Base-by-base conservation (phyloP, 495 filamentous ascomycete genomes). In the Massariosphaeria phaeospora region DNA sequence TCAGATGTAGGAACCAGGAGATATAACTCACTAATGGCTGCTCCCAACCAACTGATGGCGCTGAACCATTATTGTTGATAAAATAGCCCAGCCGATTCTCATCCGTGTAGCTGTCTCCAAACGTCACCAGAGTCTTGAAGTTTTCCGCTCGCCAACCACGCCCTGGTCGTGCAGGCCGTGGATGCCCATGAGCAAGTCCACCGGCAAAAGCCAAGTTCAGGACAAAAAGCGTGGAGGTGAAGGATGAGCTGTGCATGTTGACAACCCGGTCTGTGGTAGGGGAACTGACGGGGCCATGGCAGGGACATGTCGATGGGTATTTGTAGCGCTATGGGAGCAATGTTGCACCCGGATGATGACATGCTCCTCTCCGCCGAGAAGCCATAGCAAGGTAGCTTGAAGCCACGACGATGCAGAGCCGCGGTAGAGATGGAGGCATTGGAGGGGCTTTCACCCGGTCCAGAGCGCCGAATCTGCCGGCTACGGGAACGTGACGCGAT, bases 31-130 rank as follows among this genome's bases (percentile, higher is more conserved):
- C 75, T 17, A 67, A 64, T 20, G 74, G 72, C 30, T 73, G 63
- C 9, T 69, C 65, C 65, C 69, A 73, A 23, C 86, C 86, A 3
- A 77, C 67, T 8, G 85, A 84, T 6, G 86, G 85, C 0, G 79
- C 72, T 1, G 67, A 62, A 15, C 79, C 79, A 60, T 79, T 75
- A 57, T 85, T 69, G 45, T 52, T 67, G 58, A 73, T 66, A 62
- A 88, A 83, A 58, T 86, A 86, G 1, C 62, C 54, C 17, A 85
- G 62, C 2, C 86, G 79, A 5, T 74, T 76, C 57, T 89, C 84
- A 65, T 89, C 86, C 0, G 83, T 85, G 63, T 83, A 89, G 69
- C 84, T 87, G 67, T 88, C 84, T 26, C 85, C 85, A 64, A 88
- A 89, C 8, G 75, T 71, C 26, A 83, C 70, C 18, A 82, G 62